phyloP scores from a whole-genome alignment of 805 yeast species.

The Tetrapisispora taiwanensis region DNA sequence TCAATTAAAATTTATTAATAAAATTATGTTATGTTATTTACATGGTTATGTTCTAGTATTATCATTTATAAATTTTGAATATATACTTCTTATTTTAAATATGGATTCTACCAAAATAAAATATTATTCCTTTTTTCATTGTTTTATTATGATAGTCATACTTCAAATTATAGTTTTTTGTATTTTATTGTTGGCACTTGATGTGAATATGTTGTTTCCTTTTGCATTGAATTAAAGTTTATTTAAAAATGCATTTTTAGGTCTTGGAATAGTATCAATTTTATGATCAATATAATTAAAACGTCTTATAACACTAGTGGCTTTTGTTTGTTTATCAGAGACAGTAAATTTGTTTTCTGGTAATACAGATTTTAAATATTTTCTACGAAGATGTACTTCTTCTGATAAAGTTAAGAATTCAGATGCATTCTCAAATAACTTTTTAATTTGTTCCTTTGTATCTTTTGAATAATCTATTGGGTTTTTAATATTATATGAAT shows the following conservation, averaged over 20 bases:
- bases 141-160: too few relatives aligned
- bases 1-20: background rate
- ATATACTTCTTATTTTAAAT: background rate
- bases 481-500: background rate
- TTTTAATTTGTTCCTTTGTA: conserved; percentile 32
- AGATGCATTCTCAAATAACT: conserved; percentile 33
- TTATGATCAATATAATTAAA: conserved; percentile 50
- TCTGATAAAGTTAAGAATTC: conserved; percentile 22
- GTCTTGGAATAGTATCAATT: conserved; percentile 45
- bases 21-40: background rate
- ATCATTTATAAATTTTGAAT: background rate
- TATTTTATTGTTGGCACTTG: too few relatives aligned
- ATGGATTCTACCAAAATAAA: too few relatives aligned
- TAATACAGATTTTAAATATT: conserved; percentile 45
- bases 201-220: background rate
- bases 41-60: background rate
- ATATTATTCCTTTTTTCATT: too few relatives aligned
- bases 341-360: conserved; percentile 40
- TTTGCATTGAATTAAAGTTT: conserved; percentile 7
- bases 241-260: conserved; percentile 39
- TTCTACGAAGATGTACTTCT: conserved; percentile 35
- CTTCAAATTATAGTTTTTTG: too few relatives aligned
- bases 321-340: conserved; percentile 35
- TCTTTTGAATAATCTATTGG: conserved; percentile 8
- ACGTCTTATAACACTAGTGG: conserved; percentile 42